Base-by-base conservation (phyloP, 2,329 filamentous ascomycete genomes). In the Exserohilum turcica region DNA sequence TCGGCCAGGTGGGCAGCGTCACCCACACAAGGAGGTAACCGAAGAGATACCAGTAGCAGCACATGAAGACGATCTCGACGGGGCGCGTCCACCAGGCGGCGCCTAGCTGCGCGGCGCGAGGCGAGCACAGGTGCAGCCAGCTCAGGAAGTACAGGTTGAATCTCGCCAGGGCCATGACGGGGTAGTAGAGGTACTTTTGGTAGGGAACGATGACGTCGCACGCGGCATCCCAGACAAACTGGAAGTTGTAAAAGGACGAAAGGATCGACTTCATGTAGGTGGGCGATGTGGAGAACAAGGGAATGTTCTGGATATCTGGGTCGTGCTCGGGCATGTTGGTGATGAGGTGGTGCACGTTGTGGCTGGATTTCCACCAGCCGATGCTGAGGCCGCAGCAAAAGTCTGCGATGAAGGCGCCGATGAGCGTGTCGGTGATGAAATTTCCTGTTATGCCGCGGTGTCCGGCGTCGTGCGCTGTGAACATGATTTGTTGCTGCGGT, bases 81-180 rank as follows among this genome's bases (percentile, higher is more conserved):
- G 85, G 92, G 44, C 90, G 83, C 64, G 92, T 90, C 89, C 90
- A 95, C 81, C 87, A 88, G 2, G 90, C 90, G 9, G 87, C 84
- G 2, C 92, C 91, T 57, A 88, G 88, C 54, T 81, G 85, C 0
- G 90, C 88, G 0, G 88, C 89, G 49, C 87, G 84, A 9, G 88
- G 85, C 10, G 83, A 78, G 51, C 92, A 75, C 1, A 95, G 82
- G 71, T 89, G 91, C 59, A 87, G 82, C 88, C 89, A 95, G 12
- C 89, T 92, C 13, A 94, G 82, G 9, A 84, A 78, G 73, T 95
- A 96, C 13, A 96, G 83, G 71, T 96, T 96, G 79, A 96, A 92
- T 32, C 92, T 86, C 5, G 89, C 92, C 57, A 96, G 83, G 31
- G 85, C 80, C 65, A 96, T 85, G 60, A 96, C 79, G 2, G 89